A percentile compares a stretch with the other conserved stretches of the same genome.
phyloP scores from a whole-genome alignment of 2,329 filamentous ascomycete genomes.

The Fusarium poae region DNA sequence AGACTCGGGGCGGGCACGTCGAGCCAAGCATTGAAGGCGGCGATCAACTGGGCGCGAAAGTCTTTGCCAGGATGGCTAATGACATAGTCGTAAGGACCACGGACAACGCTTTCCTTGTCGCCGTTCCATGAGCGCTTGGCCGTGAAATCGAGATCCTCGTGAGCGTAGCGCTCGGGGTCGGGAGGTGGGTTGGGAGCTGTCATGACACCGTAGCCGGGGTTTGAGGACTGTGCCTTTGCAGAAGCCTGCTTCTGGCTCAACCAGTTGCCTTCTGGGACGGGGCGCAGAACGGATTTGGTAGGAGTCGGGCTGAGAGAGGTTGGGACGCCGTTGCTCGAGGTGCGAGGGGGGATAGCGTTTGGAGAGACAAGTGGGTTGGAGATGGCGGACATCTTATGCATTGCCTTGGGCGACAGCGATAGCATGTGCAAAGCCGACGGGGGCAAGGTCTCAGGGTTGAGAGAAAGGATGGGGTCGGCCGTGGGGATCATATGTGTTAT shows the following conservation, averaged over 20 bases:
- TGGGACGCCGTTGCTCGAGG: slow-evolving; percentile 64
- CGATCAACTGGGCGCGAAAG: slow-evolving; percentile 83
- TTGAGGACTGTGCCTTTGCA: slow-evolving; percentile 22
- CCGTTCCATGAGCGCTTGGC: slow-evolving; percentile 71
- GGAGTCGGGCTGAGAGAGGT: slow-evolving; percentile 51
- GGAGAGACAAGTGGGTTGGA: slow-evolving; percentile 59
- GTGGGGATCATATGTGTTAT: slow-evolving; percentile 43
- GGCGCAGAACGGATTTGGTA: slow-evolving; percentile 57
- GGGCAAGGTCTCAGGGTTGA: slow-evolving; percentile 36
- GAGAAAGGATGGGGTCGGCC: slow-evolving; percentile 38
- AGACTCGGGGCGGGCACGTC: slow-evolving; percentile 78
- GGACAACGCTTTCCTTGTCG: slow-evolving; percentile 82
- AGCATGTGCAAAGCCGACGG: slow-evolving; percentile 42
- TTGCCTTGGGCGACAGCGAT: slow-evolving; percentile 42
- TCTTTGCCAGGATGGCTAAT: slow-evolving; percentile 85
- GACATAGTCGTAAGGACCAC: slow-evolving; percentile 85
- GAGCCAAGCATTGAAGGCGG: slow-evolving; percentile 84
- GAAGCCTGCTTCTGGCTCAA: slow-evolving; percentile 58
- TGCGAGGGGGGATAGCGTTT: slow-evolving; percentile 78
- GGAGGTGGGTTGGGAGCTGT: slow-evolving; percentile 57
- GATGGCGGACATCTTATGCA: slow-evolving; percentile 45
- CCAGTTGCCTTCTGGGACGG: slow-evolving; percentile 74
- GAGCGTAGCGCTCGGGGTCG: slow-evolving; percentile 66
- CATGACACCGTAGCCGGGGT: slow-evolving; percentile 47
- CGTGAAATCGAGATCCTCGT: slow-evolving; percentile 67